Percentiles rank a stretch among this genome's conserved stretches.
Evolutionary conservation across 805 yeast genomes (phyloP).

Genomic region (Candida taoyuanica): DNA sequence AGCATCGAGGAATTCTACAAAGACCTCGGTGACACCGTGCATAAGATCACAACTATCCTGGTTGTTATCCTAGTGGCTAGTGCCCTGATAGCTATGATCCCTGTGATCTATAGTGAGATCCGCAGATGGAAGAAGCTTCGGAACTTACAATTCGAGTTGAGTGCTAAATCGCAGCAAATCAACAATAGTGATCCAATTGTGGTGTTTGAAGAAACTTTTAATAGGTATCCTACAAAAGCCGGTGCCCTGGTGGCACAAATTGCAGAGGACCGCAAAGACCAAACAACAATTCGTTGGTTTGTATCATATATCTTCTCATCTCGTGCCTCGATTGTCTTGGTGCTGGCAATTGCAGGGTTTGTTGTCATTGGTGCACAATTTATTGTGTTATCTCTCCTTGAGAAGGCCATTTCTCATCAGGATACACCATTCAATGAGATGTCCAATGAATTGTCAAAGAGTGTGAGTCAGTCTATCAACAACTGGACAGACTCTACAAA

Average conservation of each 20-base stretch:
- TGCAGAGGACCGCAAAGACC: constrained; percentile 6
- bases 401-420: constrained; percentile 11
- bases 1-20: constrained; percentile 38
- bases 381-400: constrained; percentile 35
- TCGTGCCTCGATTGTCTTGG: constrained; percentile 44
- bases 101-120: constrained; percentile 41
- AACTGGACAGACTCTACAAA: constrained; percentile 59
- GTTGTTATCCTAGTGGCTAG: constrained; percentile 34
- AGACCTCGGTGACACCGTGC: constrained; percentile 24
- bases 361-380: constrained; percentile 51
- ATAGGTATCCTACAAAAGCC: constrained; percentile 21
- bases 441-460: constrained; percentile 9
- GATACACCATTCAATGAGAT: constrained; percentile 17
- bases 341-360: constrained; percentile 55
- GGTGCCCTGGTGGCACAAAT: constrained; percentile 16
- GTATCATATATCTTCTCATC: constrained; percentile 44
- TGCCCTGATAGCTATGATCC: constrained; percentile 39
- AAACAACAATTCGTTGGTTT: constrained; percentile 33
- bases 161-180: not conserved
- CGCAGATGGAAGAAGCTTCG: constrained; percentile 44
- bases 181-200: constrained; percentile 16
- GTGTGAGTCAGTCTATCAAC: constrained; percentile 31
- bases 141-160: constrained; percentile 27
- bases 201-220: constrained; percentile 21
- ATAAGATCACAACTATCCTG: constrained; percentile 34